phyloP scores from a whole-genome alignment of 441 rosid genomes.

The Pelargonium fulgidum region DNA sequence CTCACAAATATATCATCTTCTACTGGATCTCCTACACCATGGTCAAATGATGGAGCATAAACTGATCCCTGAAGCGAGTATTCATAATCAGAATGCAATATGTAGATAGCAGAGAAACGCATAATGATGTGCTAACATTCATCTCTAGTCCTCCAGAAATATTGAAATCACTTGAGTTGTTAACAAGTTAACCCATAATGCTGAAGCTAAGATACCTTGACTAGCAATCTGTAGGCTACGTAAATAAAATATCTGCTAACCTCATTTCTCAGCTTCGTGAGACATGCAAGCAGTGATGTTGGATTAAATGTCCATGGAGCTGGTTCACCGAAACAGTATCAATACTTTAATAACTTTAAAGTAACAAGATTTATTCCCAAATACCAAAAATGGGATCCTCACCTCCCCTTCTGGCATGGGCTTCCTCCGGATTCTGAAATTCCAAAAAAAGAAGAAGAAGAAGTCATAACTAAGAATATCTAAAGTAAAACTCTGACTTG shows the following conservation, averaged over 20 bases:
- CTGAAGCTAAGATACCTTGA: no score
- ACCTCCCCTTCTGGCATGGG: slow-evolving; percentile 98
- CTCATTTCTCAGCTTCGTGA: slow-evolving; percentile 59
- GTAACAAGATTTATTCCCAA: slow-evolving; percentile 12
- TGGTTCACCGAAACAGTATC: slow-evolving; percentile 32
- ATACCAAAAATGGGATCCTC: slow-evolving; percentile 26
- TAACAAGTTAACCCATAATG: no score
- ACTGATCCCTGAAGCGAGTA: slow-evolving; percentile 58
- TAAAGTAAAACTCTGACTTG: slow-evolving; percentile 2
- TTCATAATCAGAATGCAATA: slow-evolving; percentile 13
- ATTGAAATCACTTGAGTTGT: no score
- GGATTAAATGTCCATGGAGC: slow-evolving; percentile 95
- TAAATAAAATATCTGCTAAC: slow-evolving; percentile 28
- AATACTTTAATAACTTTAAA: slow-evolving; percentile 12
- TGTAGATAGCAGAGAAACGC: background rate
- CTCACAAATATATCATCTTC: slow-evolving; percentile 79
- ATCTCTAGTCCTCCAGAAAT: no score
- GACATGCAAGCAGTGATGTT: slow-evolving; percentile 49
- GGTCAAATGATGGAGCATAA: slow-evolving; percentile 84
- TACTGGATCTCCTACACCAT: slow-evolving; percentile 85
- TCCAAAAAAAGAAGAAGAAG: slow-evolving; percentile 1
- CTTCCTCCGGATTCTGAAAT: slow-evolving; percentile 79
- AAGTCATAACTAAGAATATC: slow-evolving; percentile 19
- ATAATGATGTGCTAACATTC: background rate
- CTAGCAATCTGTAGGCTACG: no score